Evolutionary conservation across 352 stramenopile species (phyloP), one percentile per base, ranked within the genome.

Genomic region (Pythium angustatum): DNA sequence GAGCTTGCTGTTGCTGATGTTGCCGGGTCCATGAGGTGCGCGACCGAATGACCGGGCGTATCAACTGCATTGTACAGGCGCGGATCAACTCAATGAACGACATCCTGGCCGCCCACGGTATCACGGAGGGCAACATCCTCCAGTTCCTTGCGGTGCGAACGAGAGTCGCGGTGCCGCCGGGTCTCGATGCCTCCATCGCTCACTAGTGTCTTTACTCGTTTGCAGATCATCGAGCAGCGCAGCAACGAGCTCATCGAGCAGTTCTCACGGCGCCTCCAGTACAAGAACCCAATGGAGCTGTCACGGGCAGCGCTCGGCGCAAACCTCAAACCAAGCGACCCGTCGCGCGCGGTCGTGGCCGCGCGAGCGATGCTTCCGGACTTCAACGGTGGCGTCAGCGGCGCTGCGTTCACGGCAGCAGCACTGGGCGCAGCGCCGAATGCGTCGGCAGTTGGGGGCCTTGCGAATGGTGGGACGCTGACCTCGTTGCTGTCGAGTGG

Each of bases 21-120:
- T 43, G 36, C 36, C n/a, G n/a, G n/a, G n/a, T 19, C 11, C 36
- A 43, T 12, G 3, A 8, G 17, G 40, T 43, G 36, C 11, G 14
- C n/a, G 7, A 19, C 36, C 14, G 19, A 47, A 5, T 47, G 19
- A 26, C 22, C 15, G 40, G 26, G 12, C 40, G 4, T n/a, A 44
- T 21, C 33, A 52, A n/a, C 28, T 38, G 11, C 19, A 27, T 59
- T 50, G 28, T 27, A n/a, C 26, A 90, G 80, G 80, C 79, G n/a
- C 78, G 83, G 3, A 91, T 91, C 68, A 93, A 91, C 59, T 93
- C 84, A 10, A 90, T 93, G 80, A 93, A 91, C 71, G 82, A 93
- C 62, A 68, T 93, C 6, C 64, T 93, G 22, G 82, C 83, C 11
- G 83, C 83, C 0, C 82, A 93, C 47, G 84, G 82, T 1, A 85